Conservation (phyloP, 306 rosid genomes). For the Cucurbita maxima region DNA sequence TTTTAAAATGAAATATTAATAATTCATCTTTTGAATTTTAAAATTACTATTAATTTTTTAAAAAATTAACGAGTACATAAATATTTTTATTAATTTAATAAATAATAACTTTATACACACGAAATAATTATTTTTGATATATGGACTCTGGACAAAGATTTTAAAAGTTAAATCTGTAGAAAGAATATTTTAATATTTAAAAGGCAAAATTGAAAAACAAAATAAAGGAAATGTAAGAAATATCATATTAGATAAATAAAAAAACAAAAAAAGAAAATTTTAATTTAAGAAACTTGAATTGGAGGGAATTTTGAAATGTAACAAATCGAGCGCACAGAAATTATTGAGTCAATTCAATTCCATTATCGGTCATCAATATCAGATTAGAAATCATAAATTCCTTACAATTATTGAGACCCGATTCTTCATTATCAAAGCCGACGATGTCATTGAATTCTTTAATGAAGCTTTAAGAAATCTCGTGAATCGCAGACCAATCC, state of each 20-base stretch:
- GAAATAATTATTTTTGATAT: no score
- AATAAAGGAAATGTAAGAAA: neutral
- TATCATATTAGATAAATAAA: neutral
- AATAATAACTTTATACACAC: no score
- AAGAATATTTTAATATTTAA: no score
- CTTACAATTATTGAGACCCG: neutral
- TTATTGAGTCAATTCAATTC: neutral
- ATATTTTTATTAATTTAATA: no score
- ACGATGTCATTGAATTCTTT: neutral
- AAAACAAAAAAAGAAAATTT: neutral
- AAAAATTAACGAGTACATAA: no score
- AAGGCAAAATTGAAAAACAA: neutral
- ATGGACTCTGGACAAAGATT: no score
- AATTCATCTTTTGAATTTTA: no score
- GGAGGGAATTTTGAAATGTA: neutral
- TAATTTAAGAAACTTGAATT: neutral
- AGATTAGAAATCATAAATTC: neutral
- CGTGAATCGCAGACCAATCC: slow-evolving; percentile 1
- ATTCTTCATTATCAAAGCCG: neutral
- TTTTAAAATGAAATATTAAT: no score
- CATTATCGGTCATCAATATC: neutral
- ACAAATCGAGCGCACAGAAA: neutral
- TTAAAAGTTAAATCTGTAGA: no score
- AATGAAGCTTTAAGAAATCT: neutral
- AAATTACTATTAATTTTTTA: no score